Conservation (phyloP, 345 rosid species). For the Citrus sinensis region DNA sequence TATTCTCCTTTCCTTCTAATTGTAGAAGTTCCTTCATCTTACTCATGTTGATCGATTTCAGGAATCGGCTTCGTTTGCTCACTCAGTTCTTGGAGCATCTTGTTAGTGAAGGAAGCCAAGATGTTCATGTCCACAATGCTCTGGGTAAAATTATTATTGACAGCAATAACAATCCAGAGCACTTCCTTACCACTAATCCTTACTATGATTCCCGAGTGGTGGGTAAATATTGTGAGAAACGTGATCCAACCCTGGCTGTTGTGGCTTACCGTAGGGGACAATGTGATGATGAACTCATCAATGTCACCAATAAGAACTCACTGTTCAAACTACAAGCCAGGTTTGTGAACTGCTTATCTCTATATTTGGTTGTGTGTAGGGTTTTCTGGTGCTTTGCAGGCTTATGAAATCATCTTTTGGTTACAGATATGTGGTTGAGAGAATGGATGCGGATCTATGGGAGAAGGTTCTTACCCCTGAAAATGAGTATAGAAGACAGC, state of each 20-base stretch:
- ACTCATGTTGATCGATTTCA: slow-evolving; percentile 36
- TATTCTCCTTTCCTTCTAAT: slow-evolving; percentile 10
- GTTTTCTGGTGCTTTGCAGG: slow-evolving; percentile 13
- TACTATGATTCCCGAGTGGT: slow-evolving; percentile 96
- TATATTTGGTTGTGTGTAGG: slow-evolving; percentile 2
- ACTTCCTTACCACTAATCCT: slow-evolving; percentile 96
- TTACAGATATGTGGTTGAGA: slow-evolving; percentile 92
- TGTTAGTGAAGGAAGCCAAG: slow-evolving; percentile 99
- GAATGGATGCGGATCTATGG: slow-evolving; percentile 99
- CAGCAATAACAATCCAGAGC: slow-evolving; percentile 99
- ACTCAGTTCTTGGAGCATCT: slow-evolving; percentile 99
- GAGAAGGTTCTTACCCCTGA: slow-evolving; percentile 89
- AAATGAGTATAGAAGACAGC: slow-evolving; percentile 84
- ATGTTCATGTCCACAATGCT: slow-evolving; percentile 98
- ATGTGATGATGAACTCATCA: slow-evolving; percentile 95
- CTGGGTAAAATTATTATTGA: slow-evolving; percentile 98
- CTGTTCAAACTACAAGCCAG: slow-evolving; percentile 97
- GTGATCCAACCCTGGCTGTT: slow-evolving; percentile 98
- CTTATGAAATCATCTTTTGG: slow-evolving; percentile 23
- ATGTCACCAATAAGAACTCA: slow-evolving; percentile 95
- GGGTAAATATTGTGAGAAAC: slow-evolving; percentile 99
- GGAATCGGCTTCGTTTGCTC: slow-evolving; percentile 98
- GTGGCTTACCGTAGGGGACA: slow-evolving; percentile 98
- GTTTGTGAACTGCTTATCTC: slow-evolving; percentile 34
- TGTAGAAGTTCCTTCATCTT: not conserved